Base-by-base conservation (phyloP, 2,329 filamentous ascomycete species). In the Domatiomyces catenatus region DNA sequence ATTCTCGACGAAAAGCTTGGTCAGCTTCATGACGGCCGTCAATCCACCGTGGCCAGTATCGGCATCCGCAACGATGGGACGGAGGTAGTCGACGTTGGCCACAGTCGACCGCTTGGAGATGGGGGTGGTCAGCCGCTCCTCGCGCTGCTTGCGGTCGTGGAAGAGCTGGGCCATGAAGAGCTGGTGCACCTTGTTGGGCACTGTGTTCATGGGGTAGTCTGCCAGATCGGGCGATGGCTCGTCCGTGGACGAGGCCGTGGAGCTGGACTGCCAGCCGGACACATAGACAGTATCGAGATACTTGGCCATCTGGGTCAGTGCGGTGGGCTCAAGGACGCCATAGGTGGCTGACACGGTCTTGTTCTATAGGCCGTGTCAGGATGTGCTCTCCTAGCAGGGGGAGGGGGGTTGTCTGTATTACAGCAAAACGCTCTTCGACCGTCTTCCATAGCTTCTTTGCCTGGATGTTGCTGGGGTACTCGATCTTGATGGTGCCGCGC, bases 271-370 rank as follows among this genome's bases (percentile, higher is more conserved):
- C 92, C 92, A 98, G 57, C 92, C 92, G 50, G 92, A 96, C 55
- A 98, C 92, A 68, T 98, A 98, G 66, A 98, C 86, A 32, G 92
- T 98, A 66, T 98, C 92, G 55, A 98, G 77, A 69, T 93, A 96
- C 71, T 96, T 94, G 62, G 90, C 90, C 92, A 98, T 98, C 69
- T 98, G 92, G 24, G 92, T 96, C 66, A 98, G 79, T 86, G 95
- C 95, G 51, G 94, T 94, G 8, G 92, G 92, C 66, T 98, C 92
- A 58, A 98, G 76, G 71, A 92, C 96, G 63, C 92, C 92, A 66
- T 95, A 98, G 52, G 92, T 98, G 73, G 83, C 94, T 70, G 86
- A 93, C 46, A 86, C 86, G 63, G 92, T 84, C 62, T 80, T 80
- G 64, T 77, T 84, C 86, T 94, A 59, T 52, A 48, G 5, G 18